These are phyloP conservation scores for Penicillium pulvis DNA, from an alignment of 495 filamentous ascomycete species.

Conservation along the genomic window DNA sequence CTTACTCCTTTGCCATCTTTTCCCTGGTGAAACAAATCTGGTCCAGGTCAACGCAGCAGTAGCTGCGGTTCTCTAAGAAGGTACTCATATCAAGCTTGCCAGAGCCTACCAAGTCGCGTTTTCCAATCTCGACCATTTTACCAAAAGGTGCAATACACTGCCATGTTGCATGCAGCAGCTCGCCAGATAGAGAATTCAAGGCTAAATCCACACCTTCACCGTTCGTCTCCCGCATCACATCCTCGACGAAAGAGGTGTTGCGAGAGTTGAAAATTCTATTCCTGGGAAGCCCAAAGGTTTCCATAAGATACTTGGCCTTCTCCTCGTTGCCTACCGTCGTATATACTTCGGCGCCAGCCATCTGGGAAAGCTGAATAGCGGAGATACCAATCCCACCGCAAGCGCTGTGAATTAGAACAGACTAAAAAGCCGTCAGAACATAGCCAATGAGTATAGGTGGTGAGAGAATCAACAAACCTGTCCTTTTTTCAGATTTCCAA, in stretches of 20 bases:
- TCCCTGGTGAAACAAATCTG: slow-evolving; percentile 6
- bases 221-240: slow-evolving; percentile 11
- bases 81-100: slow-evolving; percentile 31
- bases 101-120: slow-evolving; percentile 29
- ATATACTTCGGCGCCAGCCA: slow-evolving; percentile 25
- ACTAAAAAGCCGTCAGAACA: neutral
- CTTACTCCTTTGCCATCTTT: slow-evolving; percentile 13
- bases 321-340: slow-evolving; percentile 39
- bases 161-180: slow-evolving; percentile 29
- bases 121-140: slow-evolving; percentile 37
- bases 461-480: neutral
- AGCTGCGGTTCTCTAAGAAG: slow-evolving; percentile 35
- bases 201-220: slow-evolving; percentile 27
- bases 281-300: slow-evolving; percentile 16
- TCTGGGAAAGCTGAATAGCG: slow-evolving; percentile 24
- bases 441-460: neutral
- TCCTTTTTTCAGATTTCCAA: slow-evolving; percentile 29
- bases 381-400: slow-evolving; percentile 31
- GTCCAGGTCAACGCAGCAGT: slow-evolving; percentile 27
- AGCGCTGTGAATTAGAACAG: slow-evolving; percentile 21
- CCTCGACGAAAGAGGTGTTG: slow-evolving; percentile 3
- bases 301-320: slow-evolving; percentile 35
- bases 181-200: slow-evolving; percentile 31
- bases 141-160: slow-evolving; percentile 27
- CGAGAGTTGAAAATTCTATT: slow-evolving; percentile 22